Evolutionary conservation across 2,329 filamentous ascomycete species (phyloP).

Genomic region (Westerdykella aurantiaca): DNA sequence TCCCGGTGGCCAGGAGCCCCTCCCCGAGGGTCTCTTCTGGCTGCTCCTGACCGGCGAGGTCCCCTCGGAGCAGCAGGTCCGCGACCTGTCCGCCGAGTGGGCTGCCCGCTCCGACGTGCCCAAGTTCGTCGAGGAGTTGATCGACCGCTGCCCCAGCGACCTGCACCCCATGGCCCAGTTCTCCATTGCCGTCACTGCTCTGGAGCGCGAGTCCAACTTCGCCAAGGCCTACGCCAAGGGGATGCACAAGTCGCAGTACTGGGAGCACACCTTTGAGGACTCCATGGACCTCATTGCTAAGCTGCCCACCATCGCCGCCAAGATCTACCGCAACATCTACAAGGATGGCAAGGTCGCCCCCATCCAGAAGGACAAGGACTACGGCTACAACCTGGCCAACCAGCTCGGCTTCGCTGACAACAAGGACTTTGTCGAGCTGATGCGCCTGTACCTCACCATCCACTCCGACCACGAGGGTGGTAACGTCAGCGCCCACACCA

Average conservation of each 20-base stretch:
- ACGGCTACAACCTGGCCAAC: slow-evolving; percentile 99
- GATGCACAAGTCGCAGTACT: slow-evolving; percentile 99
- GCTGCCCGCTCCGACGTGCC: slow-evolving; percentile 93
- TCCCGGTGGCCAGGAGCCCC: slow-evolving; percentile 90
- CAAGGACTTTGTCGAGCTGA: slow-evolving; percentile 93
- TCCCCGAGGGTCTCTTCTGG: slow-evolving; percentile 99
- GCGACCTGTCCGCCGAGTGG: slow-evolving; percentile 97
- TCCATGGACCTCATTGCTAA: slow-evolving; percentile 99
- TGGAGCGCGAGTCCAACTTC: slow-evolving; percentile 97
- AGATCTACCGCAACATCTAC: slow-evolving; percentile 99
- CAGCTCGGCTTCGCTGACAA: slow-evolving; percentile 95
- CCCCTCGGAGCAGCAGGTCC: slow-evolving; percentile 95
- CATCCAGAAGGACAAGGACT: slow-evolving; percentile 98
- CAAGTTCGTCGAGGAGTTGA: slow-evolving; percentile 98
- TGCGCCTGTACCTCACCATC: slow-evolving; percentile 99
- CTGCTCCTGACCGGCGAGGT: slow-evolving; percentile 97
- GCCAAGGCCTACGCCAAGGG: slow-evolving; percentile 98
- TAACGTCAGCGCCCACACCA: slow-evolving; percentile 97
- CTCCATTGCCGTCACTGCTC: slow-evolving; percentile 92
- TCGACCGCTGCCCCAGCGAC: slow-evolving; percentile 98
- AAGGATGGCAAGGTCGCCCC: slow-evolving; percentile 98
- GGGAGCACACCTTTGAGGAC: slow-evolving; percentile 98
- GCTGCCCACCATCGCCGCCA: slow-evolving; percentile 93
- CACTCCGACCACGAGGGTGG: slow-evolving; percentile 99
- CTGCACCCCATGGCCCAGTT: slow-evolving; percentile 99